Base-by-base conservation (phyloP, 2,329 filamentous ascomycete genomes). In the Gliomastix tumulicola region DNA sequence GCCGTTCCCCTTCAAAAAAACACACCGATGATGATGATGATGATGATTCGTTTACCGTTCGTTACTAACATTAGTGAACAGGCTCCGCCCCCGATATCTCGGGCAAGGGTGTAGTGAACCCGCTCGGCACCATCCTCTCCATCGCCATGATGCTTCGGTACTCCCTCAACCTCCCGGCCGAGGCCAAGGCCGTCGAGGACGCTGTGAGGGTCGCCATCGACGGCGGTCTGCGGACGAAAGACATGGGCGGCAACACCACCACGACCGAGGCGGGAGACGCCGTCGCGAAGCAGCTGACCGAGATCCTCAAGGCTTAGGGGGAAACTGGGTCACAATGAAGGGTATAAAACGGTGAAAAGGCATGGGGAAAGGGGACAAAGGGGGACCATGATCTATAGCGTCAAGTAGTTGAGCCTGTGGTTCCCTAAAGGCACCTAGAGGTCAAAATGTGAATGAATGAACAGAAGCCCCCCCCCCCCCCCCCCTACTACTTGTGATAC, bases 101-200 rank as follows among this genome's bases (percentile, higher is more conserved):
- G 3, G 89, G 90, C 47, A 76, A 43, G 33, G 41, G 41, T 19
- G 41, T 43, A 25, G 39, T 43, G 37, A 60, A 65, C 71, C 90
- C 90, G 22, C 73, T 97, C 42, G 90, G 89, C 35, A 89, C 88
- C 37, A 88, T 97, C 45, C 76, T 97, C 30, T 95, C 88, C 11
- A 75, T 94, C 12, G 88, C 88, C 52, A 95, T 97, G 88, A 86
- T 98, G 82, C 75, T 96, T 53, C 83, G 88, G 55, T 97, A 96
- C 71, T 95, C 88, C 12, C 76, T 97, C 41, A 79, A 80, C 52
- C 76, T 89, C 47, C 79, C 84, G 21, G 18, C 13, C 5, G 5
- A 17, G 8, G n/a, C 19, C 17, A 19, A 38, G 30, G 13, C 35
- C 13, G 12, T n/a, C 39, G 88, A 96, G 65, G 73, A 80, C 41